Evolutionary conservation across 345 rosid genomes (phyloP).

Genomic region (Aurinia saxatilis): DNA sequence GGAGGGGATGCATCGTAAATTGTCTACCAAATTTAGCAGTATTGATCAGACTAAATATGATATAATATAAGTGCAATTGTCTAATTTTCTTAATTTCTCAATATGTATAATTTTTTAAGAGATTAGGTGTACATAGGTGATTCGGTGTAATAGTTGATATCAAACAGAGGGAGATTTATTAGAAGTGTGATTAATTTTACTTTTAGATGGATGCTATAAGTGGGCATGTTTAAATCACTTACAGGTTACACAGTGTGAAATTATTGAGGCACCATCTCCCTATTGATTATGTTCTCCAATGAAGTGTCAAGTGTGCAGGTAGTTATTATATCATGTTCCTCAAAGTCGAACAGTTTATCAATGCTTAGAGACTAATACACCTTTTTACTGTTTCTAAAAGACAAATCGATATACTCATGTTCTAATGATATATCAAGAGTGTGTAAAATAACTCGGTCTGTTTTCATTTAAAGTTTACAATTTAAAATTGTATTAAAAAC

Average conservation of each 20-base stretch:
- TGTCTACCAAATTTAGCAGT: neutral
- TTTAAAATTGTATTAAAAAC: no score
- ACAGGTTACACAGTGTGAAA: neutral
- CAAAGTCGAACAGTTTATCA: neutral
- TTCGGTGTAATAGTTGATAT: no score
- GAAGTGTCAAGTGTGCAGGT: constrained; percentile 19
- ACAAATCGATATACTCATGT: neutral
- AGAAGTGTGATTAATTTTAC: no score
- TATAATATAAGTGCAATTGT: neutral
- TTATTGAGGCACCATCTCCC: neutral
- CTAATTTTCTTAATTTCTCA: no score
- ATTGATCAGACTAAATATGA: neutral
- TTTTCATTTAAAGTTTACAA: no score
- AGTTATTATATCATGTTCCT: constrained; percentile 29
- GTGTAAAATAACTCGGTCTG: no score
- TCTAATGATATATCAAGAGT: no score
- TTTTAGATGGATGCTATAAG: no score
- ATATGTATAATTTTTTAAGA: no score
- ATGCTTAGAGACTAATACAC: constrained; percentile 1
- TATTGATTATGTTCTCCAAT: constrained; percentile 24
- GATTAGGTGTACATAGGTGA: no score
- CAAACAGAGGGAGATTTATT: neutral
- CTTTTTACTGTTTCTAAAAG: constrained; percentile 7
- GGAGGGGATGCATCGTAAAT: constrained; percentile 8
- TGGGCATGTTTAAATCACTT: neutral